phyloP scores from a whole-genome alignment of 2,329 filamentous ascomycete species.

The Calonectria leucothoes region DNA sequence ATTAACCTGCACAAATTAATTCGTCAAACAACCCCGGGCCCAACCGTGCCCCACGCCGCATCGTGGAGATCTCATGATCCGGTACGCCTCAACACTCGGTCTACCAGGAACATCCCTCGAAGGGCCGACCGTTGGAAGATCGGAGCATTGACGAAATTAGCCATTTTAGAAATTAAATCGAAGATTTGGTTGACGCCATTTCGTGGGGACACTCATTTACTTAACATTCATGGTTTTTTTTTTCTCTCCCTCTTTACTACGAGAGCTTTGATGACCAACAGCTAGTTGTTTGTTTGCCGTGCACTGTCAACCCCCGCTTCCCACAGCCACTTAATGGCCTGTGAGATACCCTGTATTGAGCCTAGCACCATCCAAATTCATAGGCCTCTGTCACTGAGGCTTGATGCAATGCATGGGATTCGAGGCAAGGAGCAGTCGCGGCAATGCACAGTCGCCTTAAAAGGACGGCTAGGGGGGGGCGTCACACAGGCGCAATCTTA shows the following conservation, averaged over 20 bases:
- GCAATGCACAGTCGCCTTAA: slow-evolving; percentile 14
- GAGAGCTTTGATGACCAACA: slow-evolving; percentile 26
- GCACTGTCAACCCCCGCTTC: neutral
- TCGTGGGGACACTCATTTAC: slow-evolving; percentile 19
- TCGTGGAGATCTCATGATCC: slow-evolving; percentile 43
- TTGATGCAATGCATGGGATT: slow-evolving; percentile 7
- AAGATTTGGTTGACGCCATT: slow-evolving; percentile 22
- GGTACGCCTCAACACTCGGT: slow-evolving; percentile 28
- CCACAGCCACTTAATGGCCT: neutral
- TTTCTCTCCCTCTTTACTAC: neutral
- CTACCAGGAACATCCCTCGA: slow-evolving; percentile 30
- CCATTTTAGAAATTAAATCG: slow-evolving; percentile 24
- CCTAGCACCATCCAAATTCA: neutral
- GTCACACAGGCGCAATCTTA: slow-evolving; percentile 18
- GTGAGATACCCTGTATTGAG: neutral
- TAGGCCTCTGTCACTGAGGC: neutral
- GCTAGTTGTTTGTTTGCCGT: slow-evolving; percentile 19
- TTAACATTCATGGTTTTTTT: neutral
- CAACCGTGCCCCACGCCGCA: slow-evolving; percentile 41
- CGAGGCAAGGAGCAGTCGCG: slow-evolving; percentile 1
- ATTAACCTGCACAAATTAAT: neutral
- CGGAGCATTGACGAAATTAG: slow-evolving; percentile 35
- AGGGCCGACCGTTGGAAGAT: slow-evolving; percentile 32
- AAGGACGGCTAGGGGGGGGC: neutral
- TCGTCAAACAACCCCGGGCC: slow-evolving; percentile 12